Percentiles rank a stretch among this genome's conserved stretches.
Conservation (phyloP, 305 asterid species). For the Solanum hybrid region DNA sequence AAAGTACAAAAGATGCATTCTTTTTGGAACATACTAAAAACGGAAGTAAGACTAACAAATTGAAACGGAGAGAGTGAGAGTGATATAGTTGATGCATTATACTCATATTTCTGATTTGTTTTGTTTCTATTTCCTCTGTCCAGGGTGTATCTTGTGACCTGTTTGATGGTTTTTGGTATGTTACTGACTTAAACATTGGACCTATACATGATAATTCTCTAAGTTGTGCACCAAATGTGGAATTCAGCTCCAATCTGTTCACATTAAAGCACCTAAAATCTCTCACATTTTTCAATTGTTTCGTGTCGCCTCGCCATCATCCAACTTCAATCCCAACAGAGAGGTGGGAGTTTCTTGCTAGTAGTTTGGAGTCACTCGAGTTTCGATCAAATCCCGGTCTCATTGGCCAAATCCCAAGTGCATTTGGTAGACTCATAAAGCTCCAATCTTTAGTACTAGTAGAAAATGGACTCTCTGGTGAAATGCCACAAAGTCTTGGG, state of each 20-base stretch:
- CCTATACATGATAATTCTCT: conserved; percentile 84
- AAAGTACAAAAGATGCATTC: too few relatives aligned
- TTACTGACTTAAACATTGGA: conserved; percentile 65
- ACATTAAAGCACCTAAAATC: conserved; percentile 60
- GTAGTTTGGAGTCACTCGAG: conserved; percentile 49
- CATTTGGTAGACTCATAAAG: conserved; percentile 43
- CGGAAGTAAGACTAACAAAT: background rate
- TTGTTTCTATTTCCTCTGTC: background rate
- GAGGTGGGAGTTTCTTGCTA: conserved; percentile 43
- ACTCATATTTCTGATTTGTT: background rate
- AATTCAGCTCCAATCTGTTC: conserved; percentile 41
- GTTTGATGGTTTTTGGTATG: conserved; percentile 77
- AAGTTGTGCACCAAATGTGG: conserved; percentile 46
- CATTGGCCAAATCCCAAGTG: conserved; percentile 41
- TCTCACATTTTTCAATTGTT: conserved; percentile 69
- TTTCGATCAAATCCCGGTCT: conserved; percentile 66
- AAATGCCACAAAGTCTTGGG: conserved; percentile 51
- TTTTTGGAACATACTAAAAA: too few relatives aligned
- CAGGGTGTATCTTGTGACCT: conserved; percentile 96
- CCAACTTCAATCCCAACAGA: conserved; percentile 35
- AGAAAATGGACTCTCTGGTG: conserved; percentile 54
- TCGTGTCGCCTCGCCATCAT: conserved; percentile 19
- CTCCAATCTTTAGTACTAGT: conserved; percentile 63
- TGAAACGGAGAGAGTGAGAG: background rate
- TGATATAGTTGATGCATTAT: background rate